Evolutionary conservation across 805 yeast genomes (phyloP), one percentile per base, ranked within the genome.

Genomic region (Metschnikowia proteae): DNA sequence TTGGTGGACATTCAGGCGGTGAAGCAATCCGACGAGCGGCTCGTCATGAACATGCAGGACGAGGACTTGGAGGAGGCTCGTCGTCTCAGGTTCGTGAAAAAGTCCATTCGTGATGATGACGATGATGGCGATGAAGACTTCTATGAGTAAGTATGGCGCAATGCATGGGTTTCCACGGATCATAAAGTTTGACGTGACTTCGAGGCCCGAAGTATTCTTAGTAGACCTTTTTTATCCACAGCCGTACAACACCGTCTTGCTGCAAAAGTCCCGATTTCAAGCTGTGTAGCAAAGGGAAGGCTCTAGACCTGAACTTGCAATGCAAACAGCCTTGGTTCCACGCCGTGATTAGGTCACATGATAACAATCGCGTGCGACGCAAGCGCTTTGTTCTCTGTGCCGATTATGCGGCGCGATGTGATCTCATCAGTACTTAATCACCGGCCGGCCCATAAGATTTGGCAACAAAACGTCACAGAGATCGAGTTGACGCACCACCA

Each of bases 1-100:
- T 66, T 92, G 59, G 86, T 88, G 38, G 79, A 76, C 42, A 67
- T 82, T 5, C 83, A 81, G 2, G 88, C 91, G 0, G 81, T 91
- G 2, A 73, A 77, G 48, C 80, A 75, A 39, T 69, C 75, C 10
- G 98, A 92, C 63, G 76, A 77, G 45, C 73, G 98, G 52, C 70
- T 92, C 46, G 56, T 71, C 3, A 76, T 77, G 38, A 85, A 86
- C 60, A 79, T 77, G 52, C 68, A 66, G 17, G 86, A 81, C 45
- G 67, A 65, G 13, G 77, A 79, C 40, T 67, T 74, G 46, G 80
- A 77, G 52, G 84, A 83, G 48, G 66, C 73, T n/a, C 73, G 75
- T 46, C 72, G 70, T 57, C 56, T 76, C 38, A 73, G 83, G 50
- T 83, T 82, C 62, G 76, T 76, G 50, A 81, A 80, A 58, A 82